Base-by-base conservation (phyloP, 202 grass and related monocot species). In the Cymbopogon flexuosus region DNA sequence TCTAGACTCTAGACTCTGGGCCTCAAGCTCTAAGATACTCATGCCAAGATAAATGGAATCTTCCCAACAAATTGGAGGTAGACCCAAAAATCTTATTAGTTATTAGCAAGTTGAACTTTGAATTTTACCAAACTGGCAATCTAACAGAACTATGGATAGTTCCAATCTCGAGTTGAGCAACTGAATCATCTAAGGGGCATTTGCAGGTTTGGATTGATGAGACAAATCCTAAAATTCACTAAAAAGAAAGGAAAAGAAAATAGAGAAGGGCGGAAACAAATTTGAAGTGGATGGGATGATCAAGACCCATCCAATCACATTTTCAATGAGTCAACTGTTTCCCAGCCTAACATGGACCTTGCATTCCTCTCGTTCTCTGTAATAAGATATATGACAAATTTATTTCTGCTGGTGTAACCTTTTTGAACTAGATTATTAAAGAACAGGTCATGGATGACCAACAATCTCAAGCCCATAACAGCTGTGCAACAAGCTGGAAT, bases 391-490 rank as follows among this genome's bases (percentile, higher is more conserved):
- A 40, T 0, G 40, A 14, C 4, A 52, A 27, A 10, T 62, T 65
- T 63, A 36, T 46, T 65, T 78, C 78, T 83, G 8, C 61, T 15
- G 5, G 65, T 59, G 12, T 68, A 49, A 39, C 10, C 23, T 34
- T 74, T 58, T 72, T 16, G 47, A 8, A 73, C 29, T 74, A 61
- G 58, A 83, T 79, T 40, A 52, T 60, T 59, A 59, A n/a, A 67
- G 46, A 73, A 52, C 61, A 64, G 45, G 7, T 31, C 35, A 23
- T 30, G 27, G 19, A 41, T 78, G 36, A 30, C 22, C 27, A 68
- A 22, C 19, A 58, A 58, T 58, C 54, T 58, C 54, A 58, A 58
- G 54, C 54, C 8, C 54, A 58, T 22, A 23, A 56, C 51, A 21
- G 51, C 10, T 81, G 34, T 70, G 41, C 35, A 21, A 65, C 33